Evolutionary conservation across 495 filamentous ascomycete genomes (phyloP).

Genomic region (Extremus antarcticus): DNA sequence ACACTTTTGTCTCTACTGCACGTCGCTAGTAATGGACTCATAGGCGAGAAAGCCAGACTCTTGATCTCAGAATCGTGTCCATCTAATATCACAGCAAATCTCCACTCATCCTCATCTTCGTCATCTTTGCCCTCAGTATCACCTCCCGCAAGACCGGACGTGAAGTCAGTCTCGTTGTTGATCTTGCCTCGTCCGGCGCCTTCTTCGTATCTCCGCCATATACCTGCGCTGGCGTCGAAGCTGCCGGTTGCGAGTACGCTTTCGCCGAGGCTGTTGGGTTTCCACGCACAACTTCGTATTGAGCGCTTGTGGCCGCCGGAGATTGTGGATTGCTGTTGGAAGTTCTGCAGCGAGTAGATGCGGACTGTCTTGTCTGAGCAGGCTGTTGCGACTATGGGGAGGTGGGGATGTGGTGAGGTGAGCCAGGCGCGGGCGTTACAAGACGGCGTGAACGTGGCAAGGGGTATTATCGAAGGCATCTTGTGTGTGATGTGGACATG

Average conservation of each 20-base stretch:
- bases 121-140: conserved; percentile 26
- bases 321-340: conserved; percentile 65
- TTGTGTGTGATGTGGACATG: not conserved
- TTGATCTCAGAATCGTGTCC: conserved; percentile 95
- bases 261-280: conserved; percentile 47
- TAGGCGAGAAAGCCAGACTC: conserved; percentile 65
- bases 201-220: conserved; percentile 64
- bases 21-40: conserved; percentile 66
- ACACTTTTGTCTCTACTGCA: conserved; percentile 87
- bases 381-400: conserved; percentile 80
- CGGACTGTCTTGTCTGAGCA: conserved; percentile 76
- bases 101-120: conserved; percentile 66
- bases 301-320: conserved; percentile 82
- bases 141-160: conserved; percentile 14
- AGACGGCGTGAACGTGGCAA: conserved; percentile 51
- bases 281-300: conserved; percentile 73
- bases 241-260: conserved; percentile 79
- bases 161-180: conserved; percentile 28
- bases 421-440: conserved; percentile 72
- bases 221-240: conserved; percentile 81
- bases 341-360: conserved; percentile 73
- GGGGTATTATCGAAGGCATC: conserved; percentile 25
- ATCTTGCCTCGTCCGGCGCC: conserved; percentile 22
- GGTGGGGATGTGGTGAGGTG: conserved; percentile 70
- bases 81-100: conserved; percentile 74